phyloP scores from a whole-genome alignment of 495 filamentous ascomycete genomes.

The Lasiosphaeria miniovina region DNA sequence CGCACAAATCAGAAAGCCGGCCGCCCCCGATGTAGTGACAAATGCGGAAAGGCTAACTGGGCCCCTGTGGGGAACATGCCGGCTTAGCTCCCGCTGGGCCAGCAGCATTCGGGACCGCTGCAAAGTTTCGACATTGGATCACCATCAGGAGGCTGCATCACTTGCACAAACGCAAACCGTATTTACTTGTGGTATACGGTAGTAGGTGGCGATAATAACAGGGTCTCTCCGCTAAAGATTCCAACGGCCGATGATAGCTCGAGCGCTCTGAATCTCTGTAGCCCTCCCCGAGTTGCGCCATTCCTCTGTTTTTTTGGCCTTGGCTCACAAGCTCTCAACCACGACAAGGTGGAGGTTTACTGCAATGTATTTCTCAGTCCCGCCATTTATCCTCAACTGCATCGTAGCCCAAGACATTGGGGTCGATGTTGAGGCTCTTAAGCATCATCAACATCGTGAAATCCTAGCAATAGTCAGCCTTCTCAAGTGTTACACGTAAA shows the following conservation, averaged over 20 bases:
- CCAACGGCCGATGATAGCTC: no score
- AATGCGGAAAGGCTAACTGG: background rate
- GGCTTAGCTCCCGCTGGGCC: no score
- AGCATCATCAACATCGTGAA: slow-evolving; percentile 36
- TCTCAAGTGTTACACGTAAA: background rate
- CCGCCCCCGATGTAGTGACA: slow-evolving; percentile 14
- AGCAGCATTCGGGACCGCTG: no score
- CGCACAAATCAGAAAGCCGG: slow-evolving; percentile 15
- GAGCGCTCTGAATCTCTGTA: no score
- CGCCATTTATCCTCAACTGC: slow-evolving; percentile 27
- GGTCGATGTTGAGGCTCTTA: slow-evolving; percentile 33
- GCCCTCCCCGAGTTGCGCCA: no score
- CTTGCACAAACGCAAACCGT: background rate
- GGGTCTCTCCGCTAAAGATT: no score
- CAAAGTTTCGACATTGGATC: no score
- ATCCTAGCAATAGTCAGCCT: slow-evolving; percentile 20
- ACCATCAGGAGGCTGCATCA: background rate
- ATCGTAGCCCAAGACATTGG: slow-evolving; percentile 27
- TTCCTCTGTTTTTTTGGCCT: background rate
- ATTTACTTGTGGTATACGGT: no score
- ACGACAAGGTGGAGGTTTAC: background rate
- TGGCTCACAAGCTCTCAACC: background rate
- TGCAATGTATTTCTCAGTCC: background rate
- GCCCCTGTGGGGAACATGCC: no score
- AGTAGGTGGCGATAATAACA: no score